These are phyloP conservation scores for Poa pratensis DNA, from an alignment of 176 grass and related monocot species.

Conservation along the genomic window DNA sequence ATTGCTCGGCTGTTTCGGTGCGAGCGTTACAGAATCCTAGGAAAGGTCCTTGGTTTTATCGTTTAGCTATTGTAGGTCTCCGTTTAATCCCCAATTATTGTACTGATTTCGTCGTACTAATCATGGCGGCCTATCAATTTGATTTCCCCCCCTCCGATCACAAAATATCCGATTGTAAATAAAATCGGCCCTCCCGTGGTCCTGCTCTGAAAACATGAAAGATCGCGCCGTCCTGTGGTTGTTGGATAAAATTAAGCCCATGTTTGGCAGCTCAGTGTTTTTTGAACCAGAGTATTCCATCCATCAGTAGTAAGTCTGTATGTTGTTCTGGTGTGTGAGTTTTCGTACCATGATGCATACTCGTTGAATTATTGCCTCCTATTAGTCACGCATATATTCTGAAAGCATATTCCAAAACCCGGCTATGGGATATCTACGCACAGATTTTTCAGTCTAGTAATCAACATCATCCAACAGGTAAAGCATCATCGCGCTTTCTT, in stretches of 20 bases:
- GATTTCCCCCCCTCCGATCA: neutral
- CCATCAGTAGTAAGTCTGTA: slow-evolving; percentile 3
- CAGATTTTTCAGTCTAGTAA: slow-evolving; percentile 18
- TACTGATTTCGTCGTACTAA: slow-evolving; percentile 24
- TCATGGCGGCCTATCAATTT: slow-evolving; percentile 1
- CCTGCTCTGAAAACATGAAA: neutral
- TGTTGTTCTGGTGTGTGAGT: neutral
- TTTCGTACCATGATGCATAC: neutral
- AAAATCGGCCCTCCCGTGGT: neutral
- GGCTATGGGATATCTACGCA: slow-evolving; percentile 6
- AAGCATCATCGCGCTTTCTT: neutral
- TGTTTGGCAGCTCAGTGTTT: too few relatives aligned
- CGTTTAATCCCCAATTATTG: neutral
- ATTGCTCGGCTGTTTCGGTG: neutral
- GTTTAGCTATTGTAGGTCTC: neutral
- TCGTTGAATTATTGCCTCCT: neutral
- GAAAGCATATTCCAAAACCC: slow-evolving; percentile 35
- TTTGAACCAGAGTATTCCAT: too few relatives aligned
- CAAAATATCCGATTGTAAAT: neutral
- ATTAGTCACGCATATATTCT: slow-evolving; percentile 20
- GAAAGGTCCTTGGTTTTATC: neutral
- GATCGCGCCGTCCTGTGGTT: neutral
- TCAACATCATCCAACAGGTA: slow-evolving; percentile 11
- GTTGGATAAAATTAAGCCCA: neutral
- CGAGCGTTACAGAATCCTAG: neutral